Evolutionary conservation across 176 grass and related monocot genomes (phyloP).

Genomic region (Poa annua): DNA sequence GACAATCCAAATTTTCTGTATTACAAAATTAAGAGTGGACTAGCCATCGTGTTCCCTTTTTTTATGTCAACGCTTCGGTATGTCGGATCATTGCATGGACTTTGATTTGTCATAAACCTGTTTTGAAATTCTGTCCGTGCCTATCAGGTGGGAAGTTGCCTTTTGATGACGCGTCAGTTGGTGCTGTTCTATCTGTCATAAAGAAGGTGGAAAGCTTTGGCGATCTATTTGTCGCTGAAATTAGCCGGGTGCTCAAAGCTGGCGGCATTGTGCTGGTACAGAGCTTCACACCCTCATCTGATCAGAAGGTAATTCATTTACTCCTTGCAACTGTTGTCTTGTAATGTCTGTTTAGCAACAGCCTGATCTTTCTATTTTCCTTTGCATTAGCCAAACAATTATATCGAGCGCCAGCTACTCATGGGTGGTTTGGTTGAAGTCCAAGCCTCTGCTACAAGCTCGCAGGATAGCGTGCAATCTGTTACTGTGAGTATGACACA

Average conservation of each 20-base stretch:
- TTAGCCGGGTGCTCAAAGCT: conserved; percentile 71
- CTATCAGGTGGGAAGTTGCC: conserved; percentile 63
- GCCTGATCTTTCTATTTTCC: conserved; percentile 12
- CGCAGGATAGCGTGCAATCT: conserved; percentile 42
- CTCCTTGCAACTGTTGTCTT: background rate
- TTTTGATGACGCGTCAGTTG: conserved; percentile 61
- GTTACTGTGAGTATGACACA: conserved; percentile 44
- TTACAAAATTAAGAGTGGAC: no score
- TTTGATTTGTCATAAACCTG: background rate
- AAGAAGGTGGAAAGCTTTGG: conserved; percentile 58
- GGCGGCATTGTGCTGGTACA: conserved; percentile 67
- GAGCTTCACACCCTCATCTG: conserved; percentile 32
- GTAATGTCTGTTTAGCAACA: background rate
- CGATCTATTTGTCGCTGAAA: conserved; percentile 63
- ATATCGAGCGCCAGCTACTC: conserved; percentile 74
- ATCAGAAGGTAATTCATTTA: conserved; percentile 56
- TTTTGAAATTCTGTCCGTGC: background rate
- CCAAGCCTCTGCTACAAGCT: conserved; percentile 57
- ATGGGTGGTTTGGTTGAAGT: conserved; percentile 76
- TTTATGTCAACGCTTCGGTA: no score
- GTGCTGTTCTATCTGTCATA: conserved; percentile 58
- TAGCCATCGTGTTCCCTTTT: no score
- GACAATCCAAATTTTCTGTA: no score
- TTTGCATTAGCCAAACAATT: conserved; percentile 53
- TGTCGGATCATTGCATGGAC: background rate